Evolutionary conservation across 768 basidiomycete genomes (phyloP).

Genomic region (Tephrocybe sp.): DNA sequence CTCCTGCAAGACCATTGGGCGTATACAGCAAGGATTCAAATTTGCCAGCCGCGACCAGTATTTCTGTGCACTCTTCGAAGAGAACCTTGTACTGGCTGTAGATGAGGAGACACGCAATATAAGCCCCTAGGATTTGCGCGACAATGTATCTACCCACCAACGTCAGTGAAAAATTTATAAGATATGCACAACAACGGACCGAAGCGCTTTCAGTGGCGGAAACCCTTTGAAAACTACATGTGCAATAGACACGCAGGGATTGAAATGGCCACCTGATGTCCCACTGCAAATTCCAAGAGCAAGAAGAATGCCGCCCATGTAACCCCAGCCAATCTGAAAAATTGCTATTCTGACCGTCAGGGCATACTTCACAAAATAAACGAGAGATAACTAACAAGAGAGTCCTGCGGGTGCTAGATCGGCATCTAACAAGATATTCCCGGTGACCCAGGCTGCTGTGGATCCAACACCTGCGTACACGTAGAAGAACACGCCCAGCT

Average conservation of each 20-base stretch:
- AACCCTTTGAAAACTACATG: constrained; percentile 54
- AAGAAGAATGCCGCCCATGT: constrained; percentile 59
- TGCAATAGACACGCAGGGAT: constrained; percentile 60
- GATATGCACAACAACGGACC: constrained; percentile 30
- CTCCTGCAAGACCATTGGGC: constrained; percentile 48
- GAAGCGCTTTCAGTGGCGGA: constrained; percentile 47
- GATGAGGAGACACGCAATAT: constrained; percentile 57
- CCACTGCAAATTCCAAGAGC: constrained; percentile 52
- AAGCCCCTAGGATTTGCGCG: constrained; percentile 66
- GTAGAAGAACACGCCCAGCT: constrained; percentile 67
- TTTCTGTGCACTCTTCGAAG: constrained; percentile 37
- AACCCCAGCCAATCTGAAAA: constrained; percentile 57
- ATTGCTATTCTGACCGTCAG: constrained; percentile 37
- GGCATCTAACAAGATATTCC: constrained; percentile 37
- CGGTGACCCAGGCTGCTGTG: constrained; percentile 48
- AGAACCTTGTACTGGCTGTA: constrained; percentile 63
- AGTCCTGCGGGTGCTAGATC: constrained; percentile 29
- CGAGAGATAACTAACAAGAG: constrained; percentile 43
- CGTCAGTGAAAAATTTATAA: neutral
- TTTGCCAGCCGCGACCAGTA: constrained; percentile 22
- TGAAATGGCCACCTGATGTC: constrained; percentile 67
- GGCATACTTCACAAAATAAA: neutral
- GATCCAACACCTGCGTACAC: constrained; percentile 59
- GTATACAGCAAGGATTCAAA: constrained; percentile 32
- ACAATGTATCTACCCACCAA: constrained; percentile 54